phyloP scores from a whole-genome alignment of 2,329 filamentous ascomycete species.

The Colletotrichum caudatum region DNA sequence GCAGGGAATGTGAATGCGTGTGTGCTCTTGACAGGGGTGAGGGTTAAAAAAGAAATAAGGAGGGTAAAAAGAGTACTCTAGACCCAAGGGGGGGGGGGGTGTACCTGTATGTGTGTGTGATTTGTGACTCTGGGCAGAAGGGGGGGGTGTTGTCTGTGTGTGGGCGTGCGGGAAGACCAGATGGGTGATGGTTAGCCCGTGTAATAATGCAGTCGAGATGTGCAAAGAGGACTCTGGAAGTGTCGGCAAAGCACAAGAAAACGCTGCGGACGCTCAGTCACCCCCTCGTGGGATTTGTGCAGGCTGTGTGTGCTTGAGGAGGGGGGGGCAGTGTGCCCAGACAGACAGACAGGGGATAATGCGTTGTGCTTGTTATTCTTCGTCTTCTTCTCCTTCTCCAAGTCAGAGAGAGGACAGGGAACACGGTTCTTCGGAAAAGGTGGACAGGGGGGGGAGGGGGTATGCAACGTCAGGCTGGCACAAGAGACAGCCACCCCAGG shows the following conservation, averaged over 20 bases:
- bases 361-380: constrained; percentile 12
- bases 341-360: constrained; percentile 26
- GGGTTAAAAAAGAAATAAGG: constrained; percentile 34
- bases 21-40: constrained; percentile 14
- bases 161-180: constrained; percentile 14
- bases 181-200: constrained; percentile 19
- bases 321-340: constrained; percentile 9
- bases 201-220: constrained; percentile 22
- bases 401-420: constrained; percentile 29
- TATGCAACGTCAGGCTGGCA: constrained; percentile 32
- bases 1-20: background rate
- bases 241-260: constrained; percentile 1
- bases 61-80: constrained; percentile 17
- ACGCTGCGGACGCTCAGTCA: constrained; percentile 30
- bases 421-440: constrained; percentile 5
- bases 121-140: constrained; percentile 15
- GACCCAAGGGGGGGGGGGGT: background rate
- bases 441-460: no score
- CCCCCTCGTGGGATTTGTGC: constrained; percentile 23
- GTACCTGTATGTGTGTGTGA: constrained; percentile 4
- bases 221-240: constrained; percentile 31
- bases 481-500: constrained; percentile 24
- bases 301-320: background rate
- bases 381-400: background rate
- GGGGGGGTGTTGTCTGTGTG: constrained; percentile 4